phyloP scores from a whole-genome alignment of 1,139 yeast species.

The Debaryomyces fabryi region DNA sequence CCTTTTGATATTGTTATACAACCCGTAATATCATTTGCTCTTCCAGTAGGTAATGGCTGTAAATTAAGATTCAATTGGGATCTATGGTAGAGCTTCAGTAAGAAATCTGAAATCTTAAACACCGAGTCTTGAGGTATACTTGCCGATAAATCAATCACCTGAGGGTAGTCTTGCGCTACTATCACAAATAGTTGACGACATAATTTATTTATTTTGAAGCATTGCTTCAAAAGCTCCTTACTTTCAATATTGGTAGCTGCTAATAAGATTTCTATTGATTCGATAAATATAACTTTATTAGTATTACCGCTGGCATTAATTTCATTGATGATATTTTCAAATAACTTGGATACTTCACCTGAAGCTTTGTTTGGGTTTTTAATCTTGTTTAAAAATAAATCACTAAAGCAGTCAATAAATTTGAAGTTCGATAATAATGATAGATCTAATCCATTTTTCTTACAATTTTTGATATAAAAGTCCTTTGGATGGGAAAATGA shows the following conservation, averaged over 20 bases:
- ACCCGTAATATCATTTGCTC: conserved; percentile 85
- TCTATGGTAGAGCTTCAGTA: conserved; percentile 52
- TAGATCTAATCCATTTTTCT: conserved; percentile 48
- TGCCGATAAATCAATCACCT: conserved; percentile 35
- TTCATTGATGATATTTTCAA: conserved; percentile 23
- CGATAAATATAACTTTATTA: conserved; percentile 41
- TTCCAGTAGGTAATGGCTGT: conserved; percentile 73
- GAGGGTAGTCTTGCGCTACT: conserved; percentile 40
- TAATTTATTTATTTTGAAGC: conserved; percentile 39
- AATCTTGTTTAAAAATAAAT: conserved; percentile 37
- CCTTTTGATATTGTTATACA: conserved; percentile 63
- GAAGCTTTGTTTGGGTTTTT: conserved; percentile 25
- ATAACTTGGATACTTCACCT: conserved; percentile 21
- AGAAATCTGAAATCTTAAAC: conserved; percentile 46
- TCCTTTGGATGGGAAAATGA: conserved; percentile 47
- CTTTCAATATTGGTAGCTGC: conserved; percentile 40
- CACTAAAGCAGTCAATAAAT: conserved; percentile 49
- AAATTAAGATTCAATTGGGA: conserved; percentile 55
- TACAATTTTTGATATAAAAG: conserved; percentile 40
- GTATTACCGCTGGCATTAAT: conserved; percentile 11
- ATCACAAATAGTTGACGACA: conserved; percentile 39
- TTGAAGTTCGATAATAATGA: conserved; percentile 31
- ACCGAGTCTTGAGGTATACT: conserved; percentile 34
- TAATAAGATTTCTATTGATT: conserved; percentile 54
- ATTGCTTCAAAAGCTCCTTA: conserved; percentile 35